phyloP scores from a whole-genome alignment of 2,329 filamentous ascomycete species.

The Ascocoryne sarcoides region DNA sequence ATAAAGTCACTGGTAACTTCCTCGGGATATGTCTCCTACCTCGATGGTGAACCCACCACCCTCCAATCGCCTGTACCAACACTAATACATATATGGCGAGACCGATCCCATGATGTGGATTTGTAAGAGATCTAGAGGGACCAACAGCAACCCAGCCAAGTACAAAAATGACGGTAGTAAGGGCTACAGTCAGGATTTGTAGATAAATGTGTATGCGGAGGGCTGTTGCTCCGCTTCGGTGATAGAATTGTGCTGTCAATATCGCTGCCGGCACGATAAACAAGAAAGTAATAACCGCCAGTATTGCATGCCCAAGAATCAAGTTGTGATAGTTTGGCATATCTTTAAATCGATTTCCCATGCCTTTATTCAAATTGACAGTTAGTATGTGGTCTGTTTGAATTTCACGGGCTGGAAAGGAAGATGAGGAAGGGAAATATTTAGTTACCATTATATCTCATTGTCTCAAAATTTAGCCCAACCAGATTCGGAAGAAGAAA shows the following conservation, averaged over 20 bases:
- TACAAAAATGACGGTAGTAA: conserved; percentile 64
- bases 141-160: conserved; percentile 75
- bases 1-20: conserved; percentile 27
- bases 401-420: too few species aligned
- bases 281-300: conserved; percentile 67
- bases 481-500: conserved; percentile 72
- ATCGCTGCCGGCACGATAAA: conserved; percentile 66
- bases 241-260: conserved; percentile 64
- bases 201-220: conserved; percentile 66
- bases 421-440: too few species aligned
- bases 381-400: too few species aligned
- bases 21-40: conserved; percentile 33
- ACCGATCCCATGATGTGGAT: conserved; percentile 79
- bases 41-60: conserved; percentile 45
- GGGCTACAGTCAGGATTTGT: conserved; percentile 57
- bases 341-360: conserved; percentile 70
- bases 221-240: conserved; percentile 49
- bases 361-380: conserved; percentile 43
- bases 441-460: conserved; percentile 69
- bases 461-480: conserved; percentile 71
- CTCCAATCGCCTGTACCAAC: conserved; percentile 61
- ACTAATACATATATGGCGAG: conserved; percentile 69
- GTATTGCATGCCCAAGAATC: conserved; percentile 61
- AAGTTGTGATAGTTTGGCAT: conserved; percentile 62
- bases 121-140: conserved; percentile 59